A percentile compares a stretch with the other conserved stretches of the same genome.
Evolutionary conservation across 2,329 filamentous ascomycete genomes (phyloP).

Genomic region (Coccinonectria pachysandricola): DNA sequence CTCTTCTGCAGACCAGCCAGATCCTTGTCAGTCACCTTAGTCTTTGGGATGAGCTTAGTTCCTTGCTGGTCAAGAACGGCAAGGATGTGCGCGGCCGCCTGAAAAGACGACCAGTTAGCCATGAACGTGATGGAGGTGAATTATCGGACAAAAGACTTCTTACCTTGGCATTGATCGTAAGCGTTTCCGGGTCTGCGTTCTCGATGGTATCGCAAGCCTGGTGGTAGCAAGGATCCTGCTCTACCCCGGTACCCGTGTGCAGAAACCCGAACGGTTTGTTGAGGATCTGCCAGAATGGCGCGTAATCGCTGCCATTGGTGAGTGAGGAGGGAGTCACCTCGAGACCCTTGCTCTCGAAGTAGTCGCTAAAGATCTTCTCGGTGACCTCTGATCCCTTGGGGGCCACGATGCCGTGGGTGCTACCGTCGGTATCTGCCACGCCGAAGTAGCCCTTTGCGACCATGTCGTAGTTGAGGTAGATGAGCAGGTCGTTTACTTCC

Average conservation of each 20-base stretch:
- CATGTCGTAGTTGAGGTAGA: constrained; percentile 34
- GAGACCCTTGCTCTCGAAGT: constrained; percentile 23
- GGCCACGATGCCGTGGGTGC: constrained; percentile 27
- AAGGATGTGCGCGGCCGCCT: constrained; percentile 37
- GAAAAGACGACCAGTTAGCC: no score
- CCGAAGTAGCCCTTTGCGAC: constrained; percentile 26
- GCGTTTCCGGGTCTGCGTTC: constrained; percentile 25
- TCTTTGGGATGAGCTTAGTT: constrained; percentile 17
- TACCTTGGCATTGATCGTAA: constrained; percentile 18
- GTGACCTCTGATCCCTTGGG: constrained; percentile 23
- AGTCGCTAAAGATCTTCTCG: constrained; percentile 24
- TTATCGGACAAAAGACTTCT: background rate
- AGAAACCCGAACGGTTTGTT: constrained; percentile 44
- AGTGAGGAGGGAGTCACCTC: constrained; percentile 17
- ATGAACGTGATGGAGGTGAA: background rate
- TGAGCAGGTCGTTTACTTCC: constrained; percentile 25
- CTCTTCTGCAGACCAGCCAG: constrained; percentile 8
- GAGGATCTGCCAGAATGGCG: constrained; percentile 45
- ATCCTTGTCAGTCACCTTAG: constrained; percentile 7
- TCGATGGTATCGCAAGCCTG: constrained; percentile 27
- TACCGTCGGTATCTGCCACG: constrained; percentile 25
- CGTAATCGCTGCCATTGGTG: constrained; percentile 48
- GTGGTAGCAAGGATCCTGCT: constrained; percentile 19
- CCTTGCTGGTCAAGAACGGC: constrained; percentile 14
- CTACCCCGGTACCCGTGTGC: constrained; percentile 38